Percentiles rank a stretch among this genome's conserved stretches.
Conservation (phyloP, 108 stramenopile species). For the Conticribra weissflogii region DNA sequence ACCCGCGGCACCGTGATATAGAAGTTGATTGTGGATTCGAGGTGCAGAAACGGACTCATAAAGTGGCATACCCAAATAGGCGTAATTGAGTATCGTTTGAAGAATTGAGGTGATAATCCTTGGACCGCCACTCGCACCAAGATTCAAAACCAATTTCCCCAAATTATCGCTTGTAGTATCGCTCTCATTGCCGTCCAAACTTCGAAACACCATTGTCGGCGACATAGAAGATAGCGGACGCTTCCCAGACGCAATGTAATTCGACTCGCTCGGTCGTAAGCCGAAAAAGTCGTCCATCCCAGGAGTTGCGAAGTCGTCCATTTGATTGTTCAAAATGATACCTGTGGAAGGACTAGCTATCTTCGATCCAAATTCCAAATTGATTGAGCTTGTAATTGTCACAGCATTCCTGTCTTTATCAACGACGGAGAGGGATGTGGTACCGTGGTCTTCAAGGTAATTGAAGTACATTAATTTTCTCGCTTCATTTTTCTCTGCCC, state of each 20-base stretch:
- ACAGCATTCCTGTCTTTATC: slow-evolving; percentile 83
- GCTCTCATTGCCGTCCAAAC: slow-evolving; percentile 5
- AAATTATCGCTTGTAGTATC: no score
- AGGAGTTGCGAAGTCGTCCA: slow-evolving; percentile 68
- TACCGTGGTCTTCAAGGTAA: slow-evolving; percentile 84
- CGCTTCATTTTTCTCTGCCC: background rate
- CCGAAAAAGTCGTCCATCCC: slow-evolving; percentile 68
- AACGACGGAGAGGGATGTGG: slow-evolving; percentile 75
- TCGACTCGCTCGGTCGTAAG: slow-evolving; percentile 65
- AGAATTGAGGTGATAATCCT: slow-evolving; percentile 82
- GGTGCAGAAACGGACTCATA: slow-evolving; percentile 61
- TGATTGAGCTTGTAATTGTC: slow-evolving; percentile 73
- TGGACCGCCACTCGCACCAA: slow-evolving; percentile 82
- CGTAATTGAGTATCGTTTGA: slow-evolving; percentile 71
- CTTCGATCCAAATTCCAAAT: slow-evolving; percentile 64
- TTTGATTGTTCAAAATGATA: slow-evolving; percentile 76
- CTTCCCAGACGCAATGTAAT: slow-evolving; percentile 77
- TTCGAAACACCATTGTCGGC: slow-evolving; percentile 73
- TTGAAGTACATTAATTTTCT: slow-evolving; percentile 54
- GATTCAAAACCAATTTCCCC: slow-evolving; percentile 52
- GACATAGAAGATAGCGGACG: slow-evolving; percentile 85
- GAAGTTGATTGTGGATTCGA: slow-evolving; percentile 79
- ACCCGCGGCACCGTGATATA: slow-evolving; percentile 76
- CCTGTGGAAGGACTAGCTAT: slow-evolving; percentile 76
- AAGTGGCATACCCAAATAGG: slow-evolving; percentile 65